These are phyloP conservation scores for Cryptosporidium felis DNA, from an alignment of 169 alveolate genomes.

Conservation along the genomic window DNA sequence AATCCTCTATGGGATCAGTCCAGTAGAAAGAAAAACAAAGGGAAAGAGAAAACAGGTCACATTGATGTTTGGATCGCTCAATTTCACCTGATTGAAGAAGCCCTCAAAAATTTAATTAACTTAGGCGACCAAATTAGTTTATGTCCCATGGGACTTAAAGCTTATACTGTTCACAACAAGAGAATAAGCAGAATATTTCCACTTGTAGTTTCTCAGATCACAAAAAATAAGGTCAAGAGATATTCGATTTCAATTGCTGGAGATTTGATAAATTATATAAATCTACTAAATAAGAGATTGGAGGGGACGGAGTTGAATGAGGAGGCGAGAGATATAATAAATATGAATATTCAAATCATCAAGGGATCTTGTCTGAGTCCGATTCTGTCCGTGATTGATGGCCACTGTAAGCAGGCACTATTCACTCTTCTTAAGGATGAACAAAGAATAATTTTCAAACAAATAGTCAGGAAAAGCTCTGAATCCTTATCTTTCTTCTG, in stretches of 20 bases:
- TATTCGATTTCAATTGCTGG: slow-evolving; percentile 33
- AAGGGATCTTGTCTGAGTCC: slow-evolving; percentile 36
- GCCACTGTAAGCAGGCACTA: slow-evolving; percentile 35
- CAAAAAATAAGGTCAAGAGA: slow-evolving; percentile 60
- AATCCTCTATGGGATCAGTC: slow-evolving; percentile 70
- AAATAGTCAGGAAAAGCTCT: neutral
- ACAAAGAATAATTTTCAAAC: slow-evolving; percentile 51
- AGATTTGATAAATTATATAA: slow-evolving; percentile 44
- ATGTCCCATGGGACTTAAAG: neutral
- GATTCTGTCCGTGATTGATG: slow-evolving; percentile 35
- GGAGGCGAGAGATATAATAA: neutral
- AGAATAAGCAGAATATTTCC: slow-evolving; percentile 66
- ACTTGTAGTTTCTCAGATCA: slow-evolving; percentile 42
- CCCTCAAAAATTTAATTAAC: neutral
- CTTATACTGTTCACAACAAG: slow-evolving; percentile 4
- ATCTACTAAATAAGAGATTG: slow-evolving; percentile 19
- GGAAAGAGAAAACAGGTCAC: neutral
- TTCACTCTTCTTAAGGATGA: slow-evolving; percentile 42
- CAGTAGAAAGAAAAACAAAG: slow-evolving; percentile 15
- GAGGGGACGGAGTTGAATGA: neutral
- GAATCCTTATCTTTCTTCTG: neutral
- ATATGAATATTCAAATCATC: neutral
- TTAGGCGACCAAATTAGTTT: slow-evolving; percentile 11
- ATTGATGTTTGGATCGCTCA: slow-evolving; percentile 63
- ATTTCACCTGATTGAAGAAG: slow-evolving; percentile 50